These are phyloP conservation scores for Pseudozyma flocculosa DNA, from an alignment of 1,284 basidiomycete genomes.

Conservation along the genomic window DNA sequence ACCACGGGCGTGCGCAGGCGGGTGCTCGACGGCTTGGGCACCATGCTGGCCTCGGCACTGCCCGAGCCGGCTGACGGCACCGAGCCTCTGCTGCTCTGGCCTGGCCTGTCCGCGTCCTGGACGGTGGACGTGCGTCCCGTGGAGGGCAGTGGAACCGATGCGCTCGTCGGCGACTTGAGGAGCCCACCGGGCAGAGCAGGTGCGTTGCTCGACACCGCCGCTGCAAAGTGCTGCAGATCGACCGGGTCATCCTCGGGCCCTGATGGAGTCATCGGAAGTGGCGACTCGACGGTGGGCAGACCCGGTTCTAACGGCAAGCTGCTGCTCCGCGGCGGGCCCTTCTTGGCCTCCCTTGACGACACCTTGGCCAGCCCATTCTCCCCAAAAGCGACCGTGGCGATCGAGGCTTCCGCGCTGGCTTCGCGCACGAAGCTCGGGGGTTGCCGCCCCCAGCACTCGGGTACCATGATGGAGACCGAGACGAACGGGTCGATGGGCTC, in stretches of 20 bases:
- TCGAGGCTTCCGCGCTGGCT: not conserved
- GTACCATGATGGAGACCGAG: constrained; percentile 32
- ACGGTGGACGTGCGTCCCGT: no score
- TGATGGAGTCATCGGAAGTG: not conserved
- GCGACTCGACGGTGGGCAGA: not conserved
- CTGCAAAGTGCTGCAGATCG: no score
- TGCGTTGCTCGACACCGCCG: no score
- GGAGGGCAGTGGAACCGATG: no score
- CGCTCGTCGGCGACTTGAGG: not conserved
- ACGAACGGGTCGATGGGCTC: constrained; percentile 49
- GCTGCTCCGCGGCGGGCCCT: not conserved
- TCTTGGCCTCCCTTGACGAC: not conserved
- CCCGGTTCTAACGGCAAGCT: not conserved
- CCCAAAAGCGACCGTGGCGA: not conserved
- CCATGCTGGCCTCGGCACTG: not conserved
- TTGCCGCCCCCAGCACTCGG: constrained; percentile 42
- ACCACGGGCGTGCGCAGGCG: constrained; percentile 33
- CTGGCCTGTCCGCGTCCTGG: no score
- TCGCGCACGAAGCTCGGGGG: constrained; percentile 14
- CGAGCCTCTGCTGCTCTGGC: no score
- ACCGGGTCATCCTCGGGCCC: no score
- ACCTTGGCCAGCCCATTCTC: constrained; percentile 4
- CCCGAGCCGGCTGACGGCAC: no score
- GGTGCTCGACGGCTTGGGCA: constrained; percentile 1
- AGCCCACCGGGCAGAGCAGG: not conserved